Percentiles rank a stretch among this genome's conserved stretches.
Conservation (phyloP, 768 basidiomycete genomes). For the Trametes gibbosa region DNA sequence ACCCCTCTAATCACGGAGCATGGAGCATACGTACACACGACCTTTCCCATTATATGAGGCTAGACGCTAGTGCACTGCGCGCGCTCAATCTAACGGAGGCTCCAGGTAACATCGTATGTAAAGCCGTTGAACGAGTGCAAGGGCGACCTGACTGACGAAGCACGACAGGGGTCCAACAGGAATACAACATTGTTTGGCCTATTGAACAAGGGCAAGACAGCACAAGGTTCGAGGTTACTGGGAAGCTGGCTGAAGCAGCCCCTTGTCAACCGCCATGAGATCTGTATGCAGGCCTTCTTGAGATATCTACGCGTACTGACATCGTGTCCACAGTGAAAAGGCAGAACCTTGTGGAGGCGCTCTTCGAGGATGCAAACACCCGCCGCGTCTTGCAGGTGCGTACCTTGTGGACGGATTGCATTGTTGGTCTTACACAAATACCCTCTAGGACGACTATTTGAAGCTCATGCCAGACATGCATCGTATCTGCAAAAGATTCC, state of each 20-base stretch:
- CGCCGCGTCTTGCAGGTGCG: constrained; percentile 72
- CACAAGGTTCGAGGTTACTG: constrained; percentile 85
- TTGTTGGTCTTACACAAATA: background rate
- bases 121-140: background rate
- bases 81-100: constrained; percentile 84
- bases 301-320: too few relatives aligned
- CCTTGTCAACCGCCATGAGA: constrained; percentile 89
- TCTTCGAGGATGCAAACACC: constrained; percentile 74
- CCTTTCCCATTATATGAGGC: constrained; percentile 89
- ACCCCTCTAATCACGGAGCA: constrained; percentile 73
- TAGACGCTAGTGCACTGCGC: constrained; percentile 91
- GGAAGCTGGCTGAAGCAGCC: constrained; percentile 97
- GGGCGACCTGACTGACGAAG: background rate
- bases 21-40: constrained; percentile 87
- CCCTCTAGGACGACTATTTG: constrained; percentile 73
- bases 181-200: constrained; percentile 87
- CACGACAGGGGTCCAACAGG: constrained; percentile 56
- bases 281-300: constrained; percentile 51
- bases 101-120: constrained; percentile 45
- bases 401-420: background rate
- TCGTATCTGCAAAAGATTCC: constrained; percentile 88
- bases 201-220: constrained; percentile 94
- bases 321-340: constrained; percentile 59
- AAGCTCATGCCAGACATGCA: constrained; percentile 93
- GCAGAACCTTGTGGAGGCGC: constrained; percentile 83